Conservation (phyloP, 2,329 filamentous ascomycete species). For the Bretziella fagacearum region DNA sequence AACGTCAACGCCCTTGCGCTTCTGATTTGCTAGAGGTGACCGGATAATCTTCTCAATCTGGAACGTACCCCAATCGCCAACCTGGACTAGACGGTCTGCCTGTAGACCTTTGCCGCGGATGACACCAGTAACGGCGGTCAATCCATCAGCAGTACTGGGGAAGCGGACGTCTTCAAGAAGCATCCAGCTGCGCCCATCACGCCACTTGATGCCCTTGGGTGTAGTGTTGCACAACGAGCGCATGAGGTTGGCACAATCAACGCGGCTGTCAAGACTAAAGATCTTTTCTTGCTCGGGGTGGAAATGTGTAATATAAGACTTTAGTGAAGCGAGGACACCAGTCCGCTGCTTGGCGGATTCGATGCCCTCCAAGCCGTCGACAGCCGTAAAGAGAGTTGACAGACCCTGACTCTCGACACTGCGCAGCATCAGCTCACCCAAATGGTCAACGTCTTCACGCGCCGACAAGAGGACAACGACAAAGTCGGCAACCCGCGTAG, state of each 20-base stretch:
- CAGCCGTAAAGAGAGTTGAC: conserved; percentile 75
- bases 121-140: conserved; percentile 65
- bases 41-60: conserved; percentile 79
- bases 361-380: conserved; percentile 61
- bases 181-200: conserved; percentile 93
- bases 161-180: conserved; percentile 68
- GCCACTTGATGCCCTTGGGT: conserved; percentile 88
- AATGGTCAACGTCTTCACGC: conserved; percentile 63
- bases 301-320: conserved; percentile 87
- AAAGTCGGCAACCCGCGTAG: conserved; percentile 77
- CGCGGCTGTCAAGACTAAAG: conserved; percentile 69
- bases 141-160: conserved; percentile 39
- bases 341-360: conserved; percentile 64
- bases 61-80: conserved; percentile 88
- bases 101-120: conserved; percentile 77
- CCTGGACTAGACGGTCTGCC: conserved; percentile 72
- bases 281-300: conserved; percentile 86
- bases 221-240: conserved; percentile 80
- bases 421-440: conserved; percentile 71
- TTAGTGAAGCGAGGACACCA: conserved; percentile 65
- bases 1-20: conserved; percentile 44
- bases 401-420: conserved; percentile 87
- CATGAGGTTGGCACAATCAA: conserved; percentile 83
- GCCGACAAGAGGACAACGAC: conserved; percentile 74
- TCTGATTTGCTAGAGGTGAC: conserved; percentile 49